These are phyloP conservation scores for Beauveria rudraprayagi DNA, from an alignment of 2,329 filamentous ascomycete species.

Conservation along the genomic window DNA sequence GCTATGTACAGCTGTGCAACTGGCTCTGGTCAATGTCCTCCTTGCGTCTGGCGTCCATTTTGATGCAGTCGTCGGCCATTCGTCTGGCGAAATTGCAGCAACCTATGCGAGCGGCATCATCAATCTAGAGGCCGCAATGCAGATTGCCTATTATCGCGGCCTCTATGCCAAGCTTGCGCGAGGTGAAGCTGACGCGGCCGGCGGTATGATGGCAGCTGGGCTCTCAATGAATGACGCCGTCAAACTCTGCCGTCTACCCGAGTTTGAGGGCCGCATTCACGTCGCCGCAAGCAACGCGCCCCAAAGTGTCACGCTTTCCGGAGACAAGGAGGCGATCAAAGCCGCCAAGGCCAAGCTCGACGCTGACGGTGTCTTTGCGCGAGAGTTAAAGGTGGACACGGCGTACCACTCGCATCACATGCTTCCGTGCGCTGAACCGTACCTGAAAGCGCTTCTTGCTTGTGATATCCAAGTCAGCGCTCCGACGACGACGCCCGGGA, in stretches of 20 bases:
- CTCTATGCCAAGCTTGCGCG: background rate
- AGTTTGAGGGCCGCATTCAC: constrained; percentile 14
- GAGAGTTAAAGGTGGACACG: constrained; percentile 13
- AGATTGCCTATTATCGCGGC: constrained; percentile 17
- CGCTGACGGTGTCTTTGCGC: constrained; percentile 13
- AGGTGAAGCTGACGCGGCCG: background rate
- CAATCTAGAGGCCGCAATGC: constrained; percentile 15
- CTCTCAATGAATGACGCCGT: constrained; percentile 11
- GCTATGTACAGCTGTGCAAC: constrained; percentile 22
- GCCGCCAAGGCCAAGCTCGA: background rate
- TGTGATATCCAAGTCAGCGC: background rate
- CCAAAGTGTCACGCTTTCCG: constrained; percentile 16
- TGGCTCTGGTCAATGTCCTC: constrained; percentile 20
- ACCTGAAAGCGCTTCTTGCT: background rate
- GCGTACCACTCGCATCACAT: constrained; percentile 13
- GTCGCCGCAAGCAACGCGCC: constrained; percentile 19
- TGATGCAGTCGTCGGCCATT: constrained; percentile 36
- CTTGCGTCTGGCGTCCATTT: constrained; percentile 24
- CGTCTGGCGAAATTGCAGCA: constrained; percentile 41
- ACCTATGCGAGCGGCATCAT: constrained; percentile 40
- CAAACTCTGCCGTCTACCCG: constrained; percentile 4
- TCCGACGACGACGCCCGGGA: background rate
- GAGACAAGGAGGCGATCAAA: constrained; percentile 10
- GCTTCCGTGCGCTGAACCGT: background rate
- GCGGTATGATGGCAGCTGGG: constrained; percentile 16